phyloP scores from a whole-genome alignment of 352 stramenopile species.

The Phytopythium helicoides region DNA sequence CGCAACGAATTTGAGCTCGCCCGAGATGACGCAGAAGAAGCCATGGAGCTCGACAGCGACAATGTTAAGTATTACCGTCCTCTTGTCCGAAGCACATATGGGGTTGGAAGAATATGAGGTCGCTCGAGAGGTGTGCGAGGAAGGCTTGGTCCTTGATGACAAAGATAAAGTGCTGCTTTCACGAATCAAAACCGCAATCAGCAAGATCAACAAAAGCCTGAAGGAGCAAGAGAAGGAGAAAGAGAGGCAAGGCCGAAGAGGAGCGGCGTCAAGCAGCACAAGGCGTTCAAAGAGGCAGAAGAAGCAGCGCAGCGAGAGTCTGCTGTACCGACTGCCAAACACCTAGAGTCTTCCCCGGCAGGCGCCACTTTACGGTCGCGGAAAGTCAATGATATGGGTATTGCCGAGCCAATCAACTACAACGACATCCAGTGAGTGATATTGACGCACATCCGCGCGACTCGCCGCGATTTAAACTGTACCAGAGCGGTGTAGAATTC shows the following conservation, averaged over 20 bases:
- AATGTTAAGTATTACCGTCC: constrained; percentile 35
- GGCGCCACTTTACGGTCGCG: not conserved
- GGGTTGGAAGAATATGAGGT: constrained; percentile 32
- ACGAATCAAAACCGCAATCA: constrained; percentile 12
- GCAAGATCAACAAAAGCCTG: constrained; percentile 16
- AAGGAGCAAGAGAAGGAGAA: constrained; percentile 24
- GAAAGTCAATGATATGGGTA: not conserved
- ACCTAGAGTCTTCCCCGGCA: not conserved
- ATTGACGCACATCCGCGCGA: constrained; percentile 22
- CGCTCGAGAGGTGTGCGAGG: constrained; percentile 27
- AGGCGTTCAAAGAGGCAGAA: not conserved
- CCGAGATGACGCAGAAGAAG: constrained; percentile 32
- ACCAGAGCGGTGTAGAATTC: constrained; percentile 17
- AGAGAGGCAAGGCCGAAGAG: constrained; percentile 13
- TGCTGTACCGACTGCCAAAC: not conserved
- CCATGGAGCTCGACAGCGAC: constrained; percentile 21
- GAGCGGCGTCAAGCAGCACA: constrained; percentile 6
- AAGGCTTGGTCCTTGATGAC: constrained; percentile 29
- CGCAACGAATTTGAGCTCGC: constrained; percentile 26
- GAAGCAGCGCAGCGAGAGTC: not conserved
- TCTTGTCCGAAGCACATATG: constrained; percentile 32
- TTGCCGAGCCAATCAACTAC: constrained; percentile 25
- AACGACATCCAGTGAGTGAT: constrained; percentile 25
- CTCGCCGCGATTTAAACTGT: constrained; percentile 15
- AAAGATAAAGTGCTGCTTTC: constrained; percentile 17